Base-by-base conservation (phyloP, 108 stramenopile genomes). In the Nitzschia palea region DNA sequence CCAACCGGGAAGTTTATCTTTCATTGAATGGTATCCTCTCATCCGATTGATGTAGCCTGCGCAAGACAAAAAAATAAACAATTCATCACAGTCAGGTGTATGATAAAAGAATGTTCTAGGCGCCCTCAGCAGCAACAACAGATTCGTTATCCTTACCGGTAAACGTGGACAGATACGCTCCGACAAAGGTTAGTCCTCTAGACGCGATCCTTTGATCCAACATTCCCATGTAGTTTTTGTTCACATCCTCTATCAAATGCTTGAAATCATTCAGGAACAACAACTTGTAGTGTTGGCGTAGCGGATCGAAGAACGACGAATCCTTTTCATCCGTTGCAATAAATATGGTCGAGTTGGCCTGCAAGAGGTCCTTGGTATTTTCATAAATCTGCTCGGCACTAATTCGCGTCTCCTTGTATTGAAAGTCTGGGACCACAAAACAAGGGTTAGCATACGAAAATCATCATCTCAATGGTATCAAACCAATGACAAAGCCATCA, bases 181-280 rank as follows among this genome's bases (percentile, higher is more conserved):
- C 93, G 0, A 81, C 70, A 68, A 91, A 91, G 20, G 63, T 57
- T 26, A 67, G 22, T 36, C 88, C 90, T 55, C 68, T 81, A 8
- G 85, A 81, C 8, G 88, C 86, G 26, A 95, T 57, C 28, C 88
- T 48, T 57, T 88, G 88, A 69, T 94, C 93, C 3, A 94, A 55
- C 87, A 91, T 90, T 2, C 93, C 93, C 40, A 80, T 81, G 30
- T 73, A 82, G 48, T 80, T 61, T 17, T 26, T 42, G 2, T 78
- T 74, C 14, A 84, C n/a, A 1, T 47, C 66, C 8, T 14, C 26
- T 12, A 82, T 18, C n/a, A 52, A 4, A 32, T 29, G 25, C 23
- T 62, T 17, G 54, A 70, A 77, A 35, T 70, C 62, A 23, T 57
- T 0, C 12, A 88, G 54, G 71, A 95, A 89, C 26, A 60, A 62